Base-by-base conservation (phyloP, 2,329 filamentous ascomycete species). In the Fusarium papillatum region DNA sequence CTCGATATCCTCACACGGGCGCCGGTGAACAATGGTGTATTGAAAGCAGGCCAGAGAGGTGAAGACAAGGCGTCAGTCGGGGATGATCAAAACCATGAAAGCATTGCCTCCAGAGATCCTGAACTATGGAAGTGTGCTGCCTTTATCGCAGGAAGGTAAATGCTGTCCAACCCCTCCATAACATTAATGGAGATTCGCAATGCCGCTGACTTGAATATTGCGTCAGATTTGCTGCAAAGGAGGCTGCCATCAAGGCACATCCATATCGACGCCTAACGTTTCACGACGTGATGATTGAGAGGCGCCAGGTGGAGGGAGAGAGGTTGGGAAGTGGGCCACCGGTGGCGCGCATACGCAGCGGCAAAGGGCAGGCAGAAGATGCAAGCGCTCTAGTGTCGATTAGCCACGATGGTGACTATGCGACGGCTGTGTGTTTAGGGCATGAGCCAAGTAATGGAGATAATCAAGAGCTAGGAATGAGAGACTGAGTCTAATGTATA, bases 351-450 rank as follows among this genome's bases (percentile, higher is more conserved):
- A 84, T 89, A 69, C 81, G 76, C 71, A 81, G 81, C 19, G 72
- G 80, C 10, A 74, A 75, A 34, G 77, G 70, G 2, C 78, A 68
- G 19, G 79, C 69, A 22, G 81, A 76, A n/a, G 82, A 87, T 70
- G 89, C 91, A 75, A 86, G 91, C 62, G 95, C 92, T 17, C 87
- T 90, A 79, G 82, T 98, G 55, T 96, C 93, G 71, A 97, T 98
- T 78, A 97, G 94, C 79, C 96, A 98, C 82, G 96, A 98, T 83
- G 93, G 91, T 3, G 93, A 95, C 10, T 98, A 95, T 84, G 95
- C 95, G 13, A 92, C 90, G 24, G 94, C 93, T 9, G 87, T 93
- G 1, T 94, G 93, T 74, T 75, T 95, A 39, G 91, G 89, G n/a
- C 78, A 79, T 34, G 81, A 83, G 13, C 70, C 71, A 34, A 34